These are phyloP conservation scores for Clarireedia monteithiana DNA, from an alignment of 2,329 filamentous ascomycete species.

Conservation along the genomic window DNA sequence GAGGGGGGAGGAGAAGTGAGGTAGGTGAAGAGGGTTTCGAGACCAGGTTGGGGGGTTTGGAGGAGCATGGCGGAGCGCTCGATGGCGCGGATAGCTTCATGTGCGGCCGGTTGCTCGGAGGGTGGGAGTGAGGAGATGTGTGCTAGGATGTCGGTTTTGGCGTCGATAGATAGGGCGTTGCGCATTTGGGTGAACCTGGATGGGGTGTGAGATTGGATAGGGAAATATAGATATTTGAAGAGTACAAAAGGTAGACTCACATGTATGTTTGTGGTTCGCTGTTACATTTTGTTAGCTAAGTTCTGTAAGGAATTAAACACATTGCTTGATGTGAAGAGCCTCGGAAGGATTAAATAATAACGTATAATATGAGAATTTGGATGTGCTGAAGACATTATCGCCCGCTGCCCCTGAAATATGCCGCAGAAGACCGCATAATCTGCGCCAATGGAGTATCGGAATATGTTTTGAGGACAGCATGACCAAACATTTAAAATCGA, in stretches of 20 bases:
- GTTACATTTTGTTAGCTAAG: not conserved
- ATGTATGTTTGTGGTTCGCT: slow-evolving; percentile 11
- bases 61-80: slow-evolving; percentile 73
- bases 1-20: slow-evolving; percentile 46
- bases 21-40: slow-evolving; percentile 72
- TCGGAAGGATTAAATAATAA: too few relatives aligned
- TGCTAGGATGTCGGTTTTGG: slow-evolving; percentile 74
- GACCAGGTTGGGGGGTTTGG: slow-evolving; percentile 76
- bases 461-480: too few relatives aligned
- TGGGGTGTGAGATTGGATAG: slow-evolving; percentile 32
- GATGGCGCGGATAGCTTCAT: slow-evolving; percentile 67
- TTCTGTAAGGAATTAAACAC: too few relatives aligned
- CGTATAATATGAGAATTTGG: too few relatives aligned
- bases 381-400: too few relatives aligned
- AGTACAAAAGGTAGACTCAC: not conserved
- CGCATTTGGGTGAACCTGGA: slow-evolving; percentile 92
- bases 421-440: too few relatives aligned
- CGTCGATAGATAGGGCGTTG: slow-evolving; percentile 61
- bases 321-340: too few relatives aligned
- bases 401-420: too few relatives aligned
- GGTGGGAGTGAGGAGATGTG: slow-evolving; percentile 72
- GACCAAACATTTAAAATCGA: too few relatives aligned
- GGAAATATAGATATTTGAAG: not conserved
- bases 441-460: too few relatives aligned
- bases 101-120: slow-evolving; percentile 52